Evolutionary conservation across 2,329 filamentous ascomycete species (phyloP), one percentile per base, ranked within the genome.

Genomic region (Coleophoma crateriformis): DNA sequence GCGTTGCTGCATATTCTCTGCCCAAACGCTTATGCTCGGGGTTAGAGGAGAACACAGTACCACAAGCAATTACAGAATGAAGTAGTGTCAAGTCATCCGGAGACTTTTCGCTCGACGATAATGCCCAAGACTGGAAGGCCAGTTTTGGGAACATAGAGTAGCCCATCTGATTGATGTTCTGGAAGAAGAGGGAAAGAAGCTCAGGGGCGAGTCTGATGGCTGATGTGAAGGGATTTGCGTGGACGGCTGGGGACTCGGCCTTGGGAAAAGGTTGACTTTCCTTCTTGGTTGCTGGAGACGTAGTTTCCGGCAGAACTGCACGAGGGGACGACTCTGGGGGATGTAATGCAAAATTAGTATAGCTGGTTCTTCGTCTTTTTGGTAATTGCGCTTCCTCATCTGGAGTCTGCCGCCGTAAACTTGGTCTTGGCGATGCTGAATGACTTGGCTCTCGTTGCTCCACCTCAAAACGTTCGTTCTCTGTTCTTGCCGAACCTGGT

Each of bases 51-150:
- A 82, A 84, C 1, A 78, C 62, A 4, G 78, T 76, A 1, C 77
- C 80, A 57, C 82, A 61, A 2, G 79, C 75, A 52, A 85, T 70
- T 57, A 84, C 72, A 1, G 76, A 72, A 60, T 85, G 83, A 10
- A 85, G 66, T 3, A 84, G 67, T 75, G 83, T 81, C 38, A 76
- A 68, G 58, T 84, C 80, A 38, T 77, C 72, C 17, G 68, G 64
- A 13, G 70, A 74, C 57, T 79, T 81, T 11, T 71, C 55, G 3
- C 45, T 62, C 35, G 63, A 67, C 13, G 68, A 71, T 45, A 70
- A 69, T 33, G 79, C 65, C 82, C 82, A 85, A 19, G 67, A 59
- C 22, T 72, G 65, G 55, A 85, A 84, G 10, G 72, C 68, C 37
- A 68, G 63, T 34, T 71, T 69, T 2, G 81, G 79, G 50, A 83